Base-by-base conservation (phyloP, 2,329 filamentous ascomycete genomes). In the Hawksworthiomyces lignivorus region DNA sequence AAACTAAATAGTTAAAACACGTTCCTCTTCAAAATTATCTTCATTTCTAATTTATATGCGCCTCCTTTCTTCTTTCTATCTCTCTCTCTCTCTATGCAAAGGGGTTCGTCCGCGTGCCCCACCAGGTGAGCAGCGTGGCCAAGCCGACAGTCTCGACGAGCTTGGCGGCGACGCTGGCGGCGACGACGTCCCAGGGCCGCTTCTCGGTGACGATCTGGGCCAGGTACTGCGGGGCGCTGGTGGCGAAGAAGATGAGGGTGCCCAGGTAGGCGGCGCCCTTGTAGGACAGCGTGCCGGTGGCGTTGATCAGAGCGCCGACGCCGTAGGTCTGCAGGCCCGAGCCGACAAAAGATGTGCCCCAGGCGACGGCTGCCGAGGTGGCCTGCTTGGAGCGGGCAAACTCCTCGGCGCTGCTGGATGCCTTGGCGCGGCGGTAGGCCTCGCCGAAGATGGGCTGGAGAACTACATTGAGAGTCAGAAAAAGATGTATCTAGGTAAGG, bases 251-350 rank as follows among this genome's bases (percentile, higher is more conserved):
- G 73, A 97, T 84, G 62, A 97, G 72, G 47, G 75, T 75, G 53
- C 92, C 92, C 48, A 97, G 75, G 71, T 96, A 97, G 43, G 90
- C 87, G 50, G 92, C 88, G 55, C 92, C 92, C 79, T 95, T 97
- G 75, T 97, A 97, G 69, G 79, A 88, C 50, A 97, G 74, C 41
- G 90, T 96, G 52, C 87, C 89, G 31, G 90, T 97, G 52, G 89
- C 88, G 65, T 97, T 97, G 74, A 90, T 84, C 53, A 95, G 72
- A 48, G 88, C 88, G 54, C 82, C 88, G 50, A 95, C 83, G 61
- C 87, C 88, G 60, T 95, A 95, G 49, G 83, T 79, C 73, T 95
- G 88, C 47, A 96, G 68, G 46, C 84, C 87, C 44, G 87, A 92
- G 62, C 92, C 92, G 60, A 88, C 72, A 49, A 97, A 76, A 30